Evolutionary conservation across 805 yeast species (phyloP), one percentile per base, ranked within the genome.

Genomic region (Candida vaughaniae): DNA sequence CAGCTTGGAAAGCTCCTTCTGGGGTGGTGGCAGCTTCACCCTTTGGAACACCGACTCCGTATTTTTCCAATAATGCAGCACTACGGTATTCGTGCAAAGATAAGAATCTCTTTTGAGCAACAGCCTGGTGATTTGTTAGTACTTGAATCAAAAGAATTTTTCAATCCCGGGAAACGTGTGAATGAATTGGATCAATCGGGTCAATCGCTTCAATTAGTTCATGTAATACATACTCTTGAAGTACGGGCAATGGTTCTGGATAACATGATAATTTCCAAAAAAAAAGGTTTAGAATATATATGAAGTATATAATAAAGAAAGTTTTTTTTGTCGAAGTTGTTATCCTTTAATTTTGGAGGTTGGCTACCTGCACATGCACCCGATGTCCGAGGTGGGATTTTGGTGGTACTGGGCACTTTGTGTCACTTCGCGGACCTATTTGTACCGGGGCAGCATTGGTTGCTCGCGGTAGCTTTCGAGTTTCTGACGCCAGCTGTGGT

Each of bases 81-180:
- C 97, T 86, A 65, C 97, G 87, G 80, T 67, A 93, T 70, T 93
- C 99, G 60, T 93, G 99, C 51, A 93, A 80, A 12, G 97, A 89
- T 53, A 93, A 72, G 70, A 71, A 72, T 75, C 99, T 87, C 47
- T 64, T 68, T 41, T 51, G 54, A 25, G 33, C 29, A 45, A 54
- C 49, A 46, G 62, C 42, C 59, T 56, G 37, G 5, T 26, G n/a
- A n/a, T n/a, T n/a, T 28, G 26, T 39, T 29, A 25, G 35, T 32
- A 32, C 9, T 27, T 6, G 12, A 18, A 15, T 37, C n/a, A n/a
- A n/a, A 25, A 25, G 31, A 8, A 22, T 22, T 11, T 8, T 26
- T 26, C 8, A n/a, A 8, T 26, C 12, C 29, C 8, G 7, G 23
- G 23, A 11, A 22, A 22, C 23, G 11, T n/a, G n/a, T 22, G 7